A percentile compares a stretch with the other conserved stretches of the same genome.
Conservation (phyloP, 2,329 filamentous ascomycete species). For the Beauveria brongniartii region DNA sequence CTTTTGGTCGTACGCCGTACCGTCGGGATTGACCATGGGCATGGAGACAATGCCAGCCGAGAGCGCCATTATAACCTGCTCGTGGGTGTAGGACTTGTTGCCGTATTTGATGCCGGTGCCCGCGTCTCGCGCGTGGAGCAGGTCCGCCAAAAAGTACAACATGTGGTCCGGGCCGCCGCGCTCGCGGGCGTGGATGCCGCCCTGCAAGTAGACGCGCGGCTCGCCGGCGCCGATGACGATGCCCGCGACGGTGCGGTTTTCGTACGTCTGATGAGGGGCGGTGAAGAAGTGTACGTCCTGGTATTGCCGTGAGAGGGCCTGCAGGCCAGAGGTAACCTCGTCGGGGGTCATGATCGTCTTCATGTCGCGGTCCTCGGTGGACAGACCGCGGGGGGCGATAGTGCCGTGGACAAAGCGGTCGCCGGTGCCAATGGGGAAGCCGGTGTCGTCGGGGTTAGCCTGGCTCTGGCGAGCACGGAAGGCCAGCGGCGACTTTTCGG, state of each 20-base stretch:
- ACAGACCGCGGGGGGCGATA: constrained; percentile 24
- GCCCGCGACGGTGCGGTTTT: constrained; percentile 31
- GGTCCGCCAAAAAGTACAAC: constrained; percentile 49
- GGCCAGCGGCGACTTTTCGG: not conserved
- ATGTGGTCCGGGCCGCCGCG: constrained; percentile 48
- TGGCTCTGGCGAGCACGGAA: constrained; percentile 11
- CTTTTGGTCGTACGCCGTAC: constrained; percentile 42
- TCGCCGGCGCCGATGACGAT: constrained; percentile 35
- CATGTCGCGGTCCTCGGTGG: constrained; percentile 28
- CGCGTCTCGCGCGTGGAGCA: constrained; percentile 43
- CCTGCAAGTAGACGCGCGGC: constrained; percentile 44
- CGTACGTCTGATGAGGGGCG: constrained; percentile 35
- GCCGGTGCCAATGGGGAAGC: constrained; percentile 32
- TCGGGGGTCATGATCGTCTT: constrained; percentile 35
- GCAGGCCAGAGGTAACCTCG: constrained; percentile 37
- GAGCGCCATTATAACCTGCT: constrained; percentile 43
- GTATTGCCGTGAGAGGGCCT: constrained; percentile 32
- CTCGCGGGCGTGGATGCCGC: constrained; percentile 49
- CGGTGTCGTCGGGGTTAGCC: constrained; percentile 16
- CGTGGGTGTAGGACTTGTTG: constrained; percentile 40
- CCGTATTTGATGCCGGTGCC: constrained; percentile 44
- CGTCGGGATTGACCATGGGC: constrained; percentile 46
- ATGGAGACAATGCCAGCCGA: constrained; percentile 45
- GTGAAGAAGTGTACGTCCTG: constrained; percentile 31
- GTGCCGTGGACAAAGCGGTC: constrained; percentile 34